These are phyloP conservation scores for Termitomyces sp. DNA, from an alignment of 768 basidiomycete species.

Conservation along the genomic window DNA sequence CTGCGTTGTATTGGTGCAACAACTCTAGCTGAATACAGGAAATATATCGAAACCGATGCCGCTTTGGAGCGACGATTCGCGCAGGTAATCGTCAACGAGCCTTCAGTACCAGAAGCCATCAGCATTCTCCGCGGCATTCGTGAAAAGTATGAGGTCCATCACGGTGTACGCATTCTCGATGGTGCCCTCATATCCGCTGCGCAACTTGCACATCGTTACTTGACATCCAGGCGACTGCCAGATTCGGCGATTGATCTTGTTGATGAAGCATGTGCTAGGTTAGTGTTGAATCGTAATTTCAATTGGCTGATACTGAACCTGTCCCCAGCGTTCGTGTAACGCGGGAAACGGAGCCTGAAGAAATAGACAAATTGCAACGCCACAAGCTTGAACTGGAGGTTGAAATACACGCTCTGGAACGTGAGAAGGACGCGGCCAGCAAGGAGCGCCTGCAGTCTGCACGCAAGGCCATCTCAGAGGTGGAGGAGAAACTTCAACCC, in stretches of 20 bases:
- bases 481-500: slow-evolving; percentile 81
- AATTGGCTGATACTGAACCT: background rate
- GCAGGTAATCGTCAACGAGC: slow-evolving; percentile 91
- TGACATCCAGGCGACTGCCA: slow-evolving; percentile 75
- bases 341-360: slow-evolving; percentile 91
- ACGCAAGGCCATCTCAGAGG: slow-evolving; percentile 72
- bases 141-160: slow-evolving; percentile 91
- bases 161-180: slow-evolving; percentile 86
- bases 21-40: slow-evolving; percentile 86
- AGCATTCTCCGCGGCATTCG: slow-evolving; percentile 91
- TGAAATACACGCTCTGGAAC: slow-evolving; percentile 90
- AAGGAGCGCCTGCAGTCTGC: slow-evolving; percentile 75
- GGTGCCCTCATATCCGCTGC: slow-evolving; percentile 86
- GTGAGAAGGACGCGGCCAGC: slow-evolving; percentile 86
- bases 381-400: slow-evolving; percentile 88
- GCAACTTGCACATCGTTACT: slow-evolving; percentile 87
- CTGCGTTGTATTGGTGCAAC: slow-evolving; percentile 80
- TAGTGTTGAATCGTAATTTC: slow-evolving; percentile 17
- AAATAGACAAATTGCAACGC: slow-evolving; percentile 86
- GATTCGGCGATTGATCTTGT: slow-evolving; percentile 89
- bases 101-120: slow-evolving; percentile 83
- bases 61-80: slow-evolving; percentile 91
- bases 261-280: slow-evolving; percentile 90
- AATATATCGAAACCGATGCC: slow-evolving; percentile 90
- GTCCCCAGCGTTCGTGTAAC: slow-evolving; percentile 75